Evolutionary conservation across 768 basidiomycete species (phyloP), one percentile per base, ranked within the genome.

Genomic region (Neoboletus magnificus): DNA sequence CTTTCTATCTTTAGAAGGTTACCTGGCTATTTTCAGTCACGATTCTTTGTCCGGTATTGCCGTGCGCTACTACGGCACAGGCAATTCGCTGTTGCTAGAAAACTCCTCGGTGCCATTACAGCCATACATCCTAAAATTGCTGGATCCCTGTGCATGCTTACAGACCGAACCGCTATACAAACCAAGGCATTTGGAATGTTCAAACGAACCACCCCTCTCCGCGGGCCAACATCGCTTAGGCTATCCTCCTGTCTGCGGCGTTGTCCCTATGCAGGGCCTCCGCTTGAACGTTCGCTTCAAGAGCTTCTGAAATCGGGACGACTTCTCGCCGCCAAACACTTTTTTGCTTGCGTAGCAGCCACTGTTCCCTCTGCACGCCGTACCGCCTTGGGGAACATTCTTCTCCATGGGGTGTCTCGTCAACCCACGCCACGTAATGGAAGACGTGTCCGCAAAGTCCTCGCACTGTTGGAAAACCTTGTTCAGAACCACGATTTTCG

Each of bases 381-480:
- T 40, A 82, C 83, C 0, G 60, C 67, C 22, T 64, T 86, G 12
- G 84, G 83, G 4, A 90, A 89, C 61, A 74, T 76, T 30, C 75
- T 87, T 30, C 65, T 89, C 3, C 75, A 83, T 52, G 80, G 77
- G 2, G 63, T 73, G 8, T 58, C 79, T 32, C 57, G 64, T 18
- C 66, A 56, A 32, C 63, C 69, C 33, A 59, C 62, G 35, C 70
- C 70, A 29, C 71, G 75, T 18, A 78, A 81, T 53, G 75, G 73
- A 30, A 76, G 77, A 44, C 70, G 79, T 13, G 71, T 85, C n/a
- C 74, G 77, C 25, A 74, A 73, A 56, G 60, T 79, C 27, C 52
- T 73, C 20, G 66, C 64, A 5, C 68, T 76, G 30, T 74, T 82
- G 50, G 66, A 75, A 35, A 57, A 72, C 13, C 76, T 91, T 30